Evolutionary conservation across 225 moss, liverwort and hornwort species (phyloP).

Genomic region (Antitrichia curtipendula): DNA sequence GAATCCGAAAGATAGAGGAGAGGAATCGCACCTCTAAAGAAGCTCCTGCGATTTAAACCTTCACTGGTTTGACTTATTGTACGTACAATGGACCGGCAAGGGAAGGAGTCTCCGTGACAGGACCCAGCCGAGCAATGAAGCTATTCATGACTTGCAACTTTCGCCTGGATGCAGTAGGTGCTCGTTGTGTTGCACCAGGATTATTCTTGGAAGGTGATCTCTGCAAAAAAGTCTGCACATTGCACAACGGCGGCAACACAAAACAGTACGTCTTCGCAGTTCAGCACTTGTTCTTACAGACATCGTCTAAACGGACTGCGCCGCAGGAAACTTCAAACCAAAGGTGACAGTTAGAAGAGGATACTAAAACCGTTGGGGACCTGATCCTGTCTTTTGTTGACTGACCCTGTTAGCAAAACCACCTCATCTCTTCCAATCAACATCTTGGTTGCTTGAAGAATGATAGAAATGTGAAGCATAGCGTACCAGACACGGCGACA

Average conservation of each 20-base stretch:
- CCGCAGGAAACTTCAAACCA: neutral
- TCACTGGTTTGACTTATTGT: neutral
- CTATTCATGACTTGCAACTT: constrained; percentile 20
- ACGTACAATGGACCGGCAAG: constrained; percentile 6
- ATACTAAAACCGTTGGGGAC: neutral
- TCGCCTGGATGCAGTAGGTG: neutral
- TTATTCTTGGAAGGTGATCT: neutral
- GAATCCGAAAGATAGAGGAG: neutral
- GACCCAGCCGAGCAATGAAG: constrained; percentile 26
- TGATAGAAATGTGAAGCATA: neutral
- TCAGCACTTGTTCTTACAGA: neutral
- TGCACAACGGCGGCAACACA: neutral
- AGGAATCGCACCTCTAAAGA: neutral
- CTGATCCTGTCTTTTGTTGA: neutral
- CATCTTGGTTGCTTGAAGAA: neutral
- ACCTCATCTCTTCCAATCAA: neutral
- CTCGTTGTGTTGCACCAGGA: neutral
- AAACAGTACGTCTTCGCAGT: neutral
- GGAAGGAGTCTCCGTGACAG: neutral
- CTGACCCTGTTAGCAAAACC: neutral
- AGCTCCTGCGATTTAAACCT: neutral
- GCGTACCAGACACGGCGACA: constrained; percentile 42
- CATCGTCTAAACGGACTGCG: neutral
- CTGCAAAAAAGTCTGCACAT: constrained; percentile 25
- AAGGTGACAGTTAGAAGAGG: neutral